Percentiles rank a stretch among this genome's conserved stretches.
These are phyloP conservation scores for Dentipellis fragilis DNA, from an alignment of 768 basidiomycete genomes.

Conservation along the genomic window DNA sequence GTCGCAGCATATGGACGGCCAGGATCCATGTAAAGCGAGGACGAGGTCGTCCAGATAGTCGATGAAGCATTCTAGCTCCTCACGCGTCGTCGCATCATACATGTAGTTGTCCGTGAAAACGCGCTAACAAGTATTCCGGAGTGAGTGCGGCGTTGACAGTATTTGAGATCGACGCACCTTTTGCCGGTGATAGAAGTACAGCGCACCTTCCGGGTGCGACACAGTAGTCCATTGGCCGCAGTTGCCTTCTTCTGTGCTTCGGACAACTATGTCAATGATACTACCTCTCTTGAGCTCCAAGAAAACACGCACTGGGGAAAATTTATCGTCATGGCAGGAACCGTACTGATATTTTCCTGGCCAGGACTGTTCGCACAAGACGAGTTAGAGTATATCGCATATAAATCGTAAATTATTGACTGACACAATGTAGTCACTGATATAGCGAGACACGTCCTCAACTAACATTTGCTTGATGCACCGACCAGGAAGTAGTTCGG, in stretches of 20 bases:
- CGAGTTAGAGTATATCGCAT: background rate
- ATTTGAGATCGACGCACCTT: constrained; percentile 25
- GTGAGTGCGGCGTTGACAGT: background rate
- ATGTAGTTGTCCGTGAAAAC: constrained; percentile 49
- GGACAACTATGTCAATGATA: background rate
- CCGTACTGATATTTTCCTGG: background rate
- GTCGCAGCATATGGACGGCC: background rate
- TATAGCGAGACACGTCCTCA: background rate
- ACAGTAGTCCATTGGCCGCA: constrained; percentile 30
- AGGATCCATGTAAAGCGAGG: constrained; percentile 13
- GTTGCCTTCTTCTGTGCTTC: background rate
- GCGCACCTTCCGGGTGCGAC: constrained; percentile 51
- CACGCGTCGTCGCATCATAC: constrained; percentile 23
- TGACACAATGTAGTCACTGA: background rate
- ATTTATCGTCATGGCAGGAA: background rate
- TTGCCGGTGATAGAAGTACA: constrained; percentile 40
- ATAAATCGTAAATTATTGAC: background rate
- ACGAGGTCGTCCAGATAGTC: constrained; percentile 13
- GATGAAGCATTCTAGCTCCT: constrained; percentile 27
- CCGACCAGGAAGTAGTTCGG: background rate
- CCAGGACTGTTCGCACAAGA: background rate
- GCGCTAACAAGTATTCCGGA: constrained; percentile 22
- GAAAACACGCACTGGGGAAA: background rate
- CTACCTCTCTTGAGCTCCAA: background rate
- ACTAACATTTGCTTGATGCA: background rate